phyloP scores from a whole-genome alignment of 768 basidiomycete genomes.

The Hypholoma fasciculare region DNA sequence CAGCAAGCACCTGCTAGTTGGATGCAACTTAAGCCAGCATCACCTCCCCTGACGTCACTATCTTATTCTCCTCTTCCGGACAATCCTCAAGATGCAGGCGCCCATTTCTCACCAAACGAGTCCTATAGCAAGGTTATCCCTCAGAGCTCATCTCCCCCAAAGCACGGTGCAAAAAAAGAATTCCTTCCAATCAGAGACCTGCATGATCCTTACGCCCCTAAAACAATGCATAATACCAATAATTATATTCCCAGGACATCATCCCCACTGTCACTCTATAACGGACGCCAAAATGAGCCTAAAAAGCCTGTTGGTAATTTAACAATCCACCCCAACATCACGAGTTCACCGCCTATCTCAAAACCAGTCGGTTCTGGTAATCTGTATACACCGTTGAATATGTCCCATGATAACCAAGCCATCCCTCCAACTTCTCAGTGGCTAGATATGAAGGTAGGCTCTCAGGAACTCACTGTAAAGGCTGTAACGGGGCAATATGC shows the following conservation, averaged over 20 bases:
- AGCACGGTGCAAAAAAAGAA: slow-evolving; percentile 9
- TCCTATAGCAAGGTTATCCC: background rate
- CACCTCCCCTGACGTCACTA: slow-evolving; percentile 20
- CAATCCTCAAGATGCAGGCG: slow-evolving; percentile 2
- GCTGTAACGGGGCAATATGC: slow-evolving; percentile 64
- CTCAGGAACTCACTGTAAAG: slow-evolving; percentile 36
- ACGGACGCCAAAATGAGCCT: slow-evolving; percentile 22
- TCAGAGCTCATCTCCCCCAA: slow-evolving; percentile 14
- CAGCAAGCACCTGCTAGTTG: background rate
- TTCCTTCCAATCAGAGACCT: slow-evolving; percentile 10
- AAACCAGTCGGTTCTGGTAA: slow-evolving; percentile 1
- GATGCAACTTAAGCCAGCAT: background rate
- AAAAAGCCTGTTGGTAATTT: slow-evolving; percentile 12
- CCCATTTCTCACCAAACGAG: background rate
- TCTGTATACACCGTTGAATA: background rate
- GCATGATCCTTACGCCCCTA: slow-evolving; percentile 39
- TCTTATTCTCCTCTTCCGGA: slow-evolving; percentile 20
- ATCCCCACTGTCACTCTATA: slow-evolving; percentile 30
- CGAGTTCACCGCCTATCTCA: background rate
- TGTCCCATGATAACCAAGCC: slow-evolving; percentile 8
- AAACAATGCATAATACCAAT: slow-evolving; percentile 15
- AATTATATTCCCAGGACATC: slow-evolving; percentile 29
- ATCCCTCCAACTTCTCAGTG: slow-evolving; percentile 7
- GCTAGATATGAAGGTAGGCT: slow-evolving; percentile 6
- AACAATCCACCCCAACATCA: background rate